Evolutionary conservation across 2,329 filamentous ascomycete species (phyloP).

Genomic region (Cordyceps pruinosa): DNA sequence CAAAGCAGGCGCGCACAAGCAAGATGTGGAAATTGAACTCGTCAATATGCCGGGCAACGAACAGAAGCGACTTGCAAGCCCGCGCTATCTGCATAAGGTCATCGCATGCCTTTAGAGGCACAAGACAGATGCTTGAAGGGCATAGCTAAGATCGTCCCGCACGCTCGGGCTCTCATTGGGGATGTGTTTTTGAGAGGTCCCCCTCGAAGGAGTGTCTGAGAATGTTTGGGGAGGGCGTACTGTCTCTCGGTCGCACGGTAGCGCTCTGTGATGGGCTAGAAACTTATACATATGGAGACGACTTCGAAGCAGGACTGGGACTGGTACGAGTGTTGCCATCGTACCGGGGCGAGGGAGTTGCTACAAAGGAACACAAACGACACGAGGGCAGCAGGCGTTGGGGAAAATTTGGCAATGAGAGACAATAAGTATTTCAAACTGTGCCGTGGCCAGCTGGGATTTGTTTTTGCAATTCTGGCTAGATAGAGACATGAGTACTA

Average conservation of each 20-base stretch:
- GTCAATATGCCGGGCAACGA: background rate
- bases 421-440: slow-evolving; percentile 9
- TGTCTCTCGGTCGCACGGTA: slow-evolving; percentile 3
- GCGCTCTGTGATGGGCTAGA: slow-evolving; percentile 13
- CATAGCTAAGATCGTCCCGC: slow-evolving; percentile 11
- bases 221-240: slow-evolving; percentile 9
- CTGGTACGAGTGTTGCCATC: slow-evolving; percentile 14
- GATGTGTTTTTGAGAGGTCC: slow-evolving; percentile 15
- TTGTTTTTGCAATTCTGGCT: slow-evolving; percentile 13
- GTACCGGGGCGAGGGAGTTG: slow-evolving; percentile 13
- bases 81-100: slow-evolving; percentile 17
- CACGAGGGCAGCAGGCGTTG: background rate
- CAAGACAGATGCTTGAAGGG: slow-evolving; percentile 10
- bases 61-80: background rate
- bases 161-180: slow-evolving; percentile 13
- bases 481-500: no score
- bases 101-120: slow-evolving; percentile 15
- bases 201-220: slow-evolving; percentile 2
- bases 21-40: background rate
- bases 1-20: background rate
- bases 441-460: slow-evolving; percentile 11
- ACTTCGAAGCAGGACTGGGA: slow-evolving; percentile 15
- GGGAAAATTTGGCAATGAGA: background rate
- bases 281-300: slow-evolving; percentile 13
- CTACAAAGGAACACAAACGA: slow-evolving; percentile 4